Percentiles rank a stretch among this genome's conserved stretches.
Evolutionary conservation across 768 basidiomycete genomes (phyloP).

Genomic region (Jaapia argillacea): DNA sequence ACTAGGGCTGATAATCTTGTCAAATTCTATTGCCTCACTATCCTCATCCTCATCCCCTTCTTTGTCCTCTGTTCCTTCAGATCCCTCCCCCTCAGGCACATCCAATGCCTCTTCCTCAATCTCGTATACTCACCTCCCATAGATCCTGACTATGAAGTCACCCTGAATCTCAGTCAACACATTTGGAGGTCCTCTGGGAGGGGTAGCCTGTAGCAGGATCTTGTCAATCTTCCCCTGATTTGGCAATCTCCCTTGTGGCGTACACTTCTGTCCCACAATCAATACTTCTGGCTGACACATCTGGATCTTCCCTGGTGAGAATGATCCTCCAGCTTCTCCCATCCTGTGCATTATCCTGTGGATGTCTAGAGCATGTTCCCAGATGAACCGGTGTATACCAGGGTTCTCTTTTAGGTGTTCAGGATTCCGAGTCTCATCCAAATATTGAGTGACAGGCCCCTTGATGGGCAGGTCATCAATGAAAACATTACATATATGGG

Average conservation of each 20-base stretch:
- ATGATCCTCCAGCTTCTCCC: conserved; percentile 4
- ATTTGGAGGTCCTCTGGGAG: no score
- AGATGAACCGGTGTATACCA: conserved; percentile 10
- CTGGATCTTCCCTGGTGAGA: conserved; percentile 11
- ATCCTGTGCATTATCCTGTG: conserved; percentile 14
- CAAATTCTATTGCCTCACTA: no score
- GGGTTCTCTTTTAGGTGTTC: conserved; percentile 1
- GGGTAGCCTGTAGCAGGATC: no score
- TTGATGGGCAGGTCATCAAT: conserved; percentile 17
- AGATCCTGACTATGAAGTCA: no score
- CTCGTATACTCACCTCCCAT: no score
- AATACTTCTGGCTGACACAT: not conserved
- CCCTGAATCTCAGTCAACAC: no score
- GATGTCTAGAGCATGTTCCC: conserved; percentile 10
- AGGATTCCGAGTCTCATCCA: not conserved
- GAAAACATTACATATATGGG: conserved; percentile 10
- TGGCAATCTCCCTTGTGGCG: not conserved
- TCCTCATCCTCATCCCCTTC: no score
- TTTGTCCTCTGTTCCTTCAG: no score
- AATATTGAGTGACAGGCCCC: conserved; percentile 9
- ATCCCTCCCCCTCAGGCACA: no score
- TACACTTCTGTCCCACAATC: not conserved
- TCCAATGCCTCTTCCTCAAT: no score
- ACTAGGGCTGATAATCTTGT: no score
- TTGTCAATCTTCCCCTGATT: not conserved